Evolutionary conservation across 73 alveolate genomes (phyloP).

Genomic region (Durusdinium trenchii): DNA sequence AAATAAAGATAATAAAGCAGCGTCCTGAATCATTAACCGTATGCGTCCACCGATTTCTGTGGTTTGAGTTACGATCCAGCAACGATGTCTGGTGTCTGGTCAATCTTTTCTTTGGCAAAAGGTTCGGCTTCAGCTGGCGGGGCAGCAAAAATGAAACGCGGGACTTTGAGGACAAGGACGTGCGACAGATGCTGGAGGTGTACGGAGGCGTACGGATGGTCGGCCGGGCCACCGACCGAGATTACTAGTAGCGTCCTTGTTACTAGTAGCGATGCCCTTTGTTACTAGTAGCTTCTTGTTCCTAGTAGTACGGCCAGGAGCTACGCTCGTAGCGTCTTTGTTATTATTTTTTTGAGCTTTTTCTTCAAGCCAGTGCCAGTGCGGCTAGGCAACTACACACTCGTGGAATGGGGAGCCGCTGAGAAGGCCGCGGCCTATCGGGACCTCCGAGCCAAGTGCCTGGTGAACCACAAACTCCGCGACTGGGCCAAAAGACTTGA

Average conservation of each 20-base stretch:
- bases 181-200: not conserved
- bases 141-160: slow-evolving; percentile 27
- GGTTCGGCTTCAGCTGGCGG: slow-evolving; percentile 91
- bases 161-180: slow-evolving; percentile 17
- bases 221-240: not conserved
- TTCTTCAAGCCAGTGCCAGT: not conserved
- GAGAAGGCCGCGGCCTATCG: not conserved
- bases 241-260: not conserved
- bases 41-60: not conserved
- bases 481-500: too few relatives aligned
- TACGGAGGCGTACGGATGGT: slow-evolving; percentile 3
- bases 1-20: not conserved
- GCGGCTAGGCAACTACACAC: slow-evolving; percentile 65
- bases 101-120: not conserved
- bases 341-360: not conserved
- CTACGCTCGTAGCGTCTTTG: not conserved
- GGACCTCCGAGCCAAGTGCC: too few relatives aligned
- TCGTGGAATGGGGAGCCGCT: slow-evolving; percentile 56
- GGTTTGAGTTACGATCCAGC: too few relatives aligned
- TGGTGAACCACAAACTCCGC: too few relatives aligned
- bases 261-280: not conserved
- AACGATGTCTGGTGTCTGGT: not conserved
- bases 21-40: not conserved
- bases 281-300: not conserved
- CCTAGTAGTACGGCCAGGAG: not conserved